phyloP scores from a whole-genome alignment of 345 rosid genomes.

The Eutrema heterophyllum region DNA sequence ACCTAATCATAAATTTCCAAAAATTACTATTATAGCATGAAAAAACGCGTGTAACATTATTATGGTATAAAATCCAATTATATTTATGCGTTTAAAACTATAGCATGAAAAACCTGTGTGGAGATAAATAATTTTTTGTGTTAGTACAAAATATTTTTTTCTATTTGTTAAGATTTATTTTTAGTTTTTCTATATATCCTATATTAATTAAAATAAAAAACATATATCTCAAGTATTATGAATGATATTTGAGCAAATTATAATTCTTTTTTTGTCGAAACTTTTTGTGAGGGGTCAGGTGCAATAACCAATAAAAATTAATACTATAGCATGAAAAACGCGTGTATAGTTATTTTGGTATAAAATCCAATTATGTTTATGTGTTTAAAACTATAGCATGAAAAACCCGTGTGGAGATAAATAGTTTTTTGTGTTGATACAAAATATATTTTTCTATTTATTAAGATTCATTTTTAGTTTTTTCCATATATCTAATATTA shows the following conservation, averaged over 20 bases:
- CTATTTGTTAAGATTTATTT: not conserved
- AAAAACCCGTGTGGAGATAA: not conserved
- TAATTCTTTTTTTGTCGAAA: too few relatives aligned
- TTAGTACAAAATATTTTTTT: too few relatives aligned
- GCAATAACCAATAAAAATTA: not conserved
- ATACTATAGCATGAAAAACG: not conserved
- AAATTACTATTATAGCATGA: not conserved
- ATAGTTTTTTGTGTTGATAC: not conserved
- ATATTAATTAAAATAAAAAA: not conserved
- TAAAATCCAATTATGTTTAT: not conserved
- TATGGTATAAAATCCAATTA: not conserved
- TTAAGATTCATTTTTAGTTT: not conserved
- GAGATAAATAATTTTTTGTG: not conserved
- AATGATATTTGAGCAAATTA: not conserved
- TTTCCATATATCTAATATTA: not conserved
- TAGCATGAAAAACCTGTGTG: not conserved
- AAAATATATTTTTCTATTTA: not conserved
- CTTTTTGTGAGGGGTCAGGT: too few relatives aligned
- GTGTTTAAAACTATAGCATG: not conserved
- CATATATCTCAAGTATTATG: not conserved
- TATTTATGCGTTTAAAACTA: not conserved
- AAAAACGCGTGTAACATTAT: not conserved
- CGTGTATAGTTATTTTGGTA: not conserved
- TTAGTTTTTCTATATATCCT: not conserved
- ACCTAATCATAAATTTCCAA: not conserved